phyloP scores from a whole-genome alignment of 352 stramenopile genomes.

The Pythium aphanidermatum region DNA sequence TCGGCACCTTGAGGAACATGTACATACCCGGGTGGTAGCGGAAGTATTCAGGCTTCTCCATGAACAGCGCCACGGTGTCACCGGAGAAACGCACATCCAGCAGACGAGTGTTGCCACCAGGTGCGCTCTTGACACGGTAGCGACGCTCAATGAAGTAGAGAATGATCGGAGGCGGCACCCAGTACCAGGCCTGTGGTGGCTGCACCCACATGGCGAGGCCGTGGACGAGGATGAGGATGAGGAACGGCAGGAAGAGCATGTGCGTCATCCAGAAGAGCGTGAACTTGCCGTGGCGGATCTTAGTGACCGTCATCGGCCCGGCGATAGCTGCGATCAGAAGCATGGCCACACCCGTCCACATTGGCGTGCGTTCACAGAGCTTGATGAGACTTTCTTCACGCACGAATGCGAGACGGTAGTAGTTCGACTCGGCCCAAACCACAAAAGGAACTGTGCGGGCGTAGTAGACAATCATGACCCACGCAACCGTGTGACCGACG shows the following conservation, averaged over 20 bases:
- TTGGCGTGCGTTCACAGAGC: constrained; percentile 38
- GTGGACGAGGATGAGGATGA: constrained; percentile 56
- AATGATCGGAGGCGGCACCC: constrained; percentile 1
- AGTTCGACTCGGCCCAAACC: constrained; percentile 37
- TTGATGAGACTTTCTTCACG: constrained; percentile 39
- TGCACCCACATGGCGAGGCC: constrained; percentile 6
- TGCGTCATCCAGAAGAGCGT: not conserved
- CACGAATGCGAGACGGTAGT: constrained; percentile 41
- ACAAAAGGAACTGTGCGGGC: constrained; percentile 28
- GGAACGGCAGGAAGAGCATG: constrained; percentile 39
- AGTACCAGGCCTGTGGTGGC: constrained; percentile 2
- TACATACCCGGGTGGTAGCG: constrained; percentile 28
- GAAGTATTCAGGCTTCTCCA: constrained; percentile 10
- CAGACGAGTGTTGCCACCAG: not conserved
- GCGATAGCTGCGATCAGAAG: constrained; percentile 45
- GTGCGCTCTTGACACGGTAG: constrained; percentile 5
- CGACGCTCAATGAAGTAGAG: constrained; percentile 11
- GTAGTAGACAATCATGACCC: constrained; percentile 55
- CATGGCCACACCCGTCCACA: constrained; percentile 63
- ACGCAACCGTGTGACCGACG: constrained; percentile 44
- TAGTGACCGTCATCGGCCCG: constrained; percentile 36
- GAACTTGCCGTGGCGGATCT: constrained; percentile 48
- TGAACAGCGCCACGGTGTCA: constrained; percentile 1
- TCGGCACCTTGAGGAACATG: constrained; percentile 39
- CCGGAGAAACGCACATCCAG: not conserved